These are phyloP conservation scores for Globisporangium echinulatum DNA, from an alignment of 352 stramenopile genomes.

Conservation along the genomic window DNA sequence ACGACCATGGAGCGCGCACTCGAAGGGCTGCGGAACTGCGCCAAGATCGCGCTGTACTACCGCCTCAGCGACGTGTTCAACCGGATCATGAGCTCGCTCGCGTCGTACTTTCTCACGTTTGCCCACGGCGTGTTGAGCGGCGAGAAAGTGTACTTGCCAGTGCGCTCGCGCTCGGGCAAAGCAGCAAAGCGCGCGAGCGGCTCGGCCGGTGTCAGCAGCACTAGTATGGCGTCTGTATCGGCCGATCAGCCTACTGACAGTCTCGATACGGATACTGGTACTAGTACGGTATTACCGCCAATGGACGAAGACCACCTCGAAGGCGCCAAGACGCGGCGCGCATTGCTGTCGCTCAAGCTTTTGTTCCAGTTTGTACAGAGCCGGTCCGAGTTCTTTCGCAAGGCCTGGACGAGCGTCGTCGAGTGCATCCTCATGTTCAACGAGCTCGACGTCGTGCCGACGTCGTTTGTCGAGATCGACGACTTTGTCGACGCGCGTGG, in stretches of 20 bases:
- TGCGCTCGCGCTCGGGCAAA: slow-evolving; percentile 15
- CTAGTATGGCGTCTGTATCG: no score
- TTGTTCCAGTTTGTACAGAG: slow-evolving; percentile 85
- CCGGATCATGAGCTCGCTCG: slow-evolving; percentile 70
- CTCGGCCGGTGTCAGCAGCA: background rate
- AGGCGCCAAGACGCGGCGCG: slow-evolving; percentile 69
- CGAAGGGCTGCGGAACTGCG: slow-evolving; percentile 76
- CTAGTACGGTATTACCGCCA: background rate
- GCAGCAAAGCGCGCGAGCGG: slow-evolving; percentile 16
- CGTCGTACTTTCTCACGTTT: slow-evolving; percentile 83
- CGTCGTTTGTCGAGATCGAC: slow-evolving; percentile 84
- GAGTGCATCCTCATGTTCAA: slow-evolving; percentile 88
- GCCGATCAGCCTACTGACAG: background rate
- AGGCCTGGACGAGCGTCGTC: slow-evolving; percentile 75
- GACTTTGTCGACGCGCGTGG: slow-evolving; percentile 83
- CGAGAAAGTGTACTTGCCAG: slow-evolving; percentile 75
- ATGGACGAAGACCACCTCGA: slow-evolving; percentile 62
- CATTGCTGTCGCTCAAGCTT: slow-evolving; percentile 68
- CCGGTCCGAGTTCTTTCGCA: slow-evolving; percentile 67
- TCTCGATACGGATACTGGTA: background rate
- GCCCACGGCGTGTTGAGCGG: slow-evolving; percentile 77
- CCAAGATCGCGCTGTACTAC: slow-evolving; percentile 84
- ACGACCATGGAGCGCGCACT: slow-evolving; percentile 80
- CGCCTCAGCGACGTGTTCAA: slow-evolving; percentile 78
- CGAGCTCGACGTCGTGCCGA: slow-evolving; percentile 77